Base-by-base conservation (phyloP, 176 grass and related monocot species). In the Zizania latifolia region DNA sequence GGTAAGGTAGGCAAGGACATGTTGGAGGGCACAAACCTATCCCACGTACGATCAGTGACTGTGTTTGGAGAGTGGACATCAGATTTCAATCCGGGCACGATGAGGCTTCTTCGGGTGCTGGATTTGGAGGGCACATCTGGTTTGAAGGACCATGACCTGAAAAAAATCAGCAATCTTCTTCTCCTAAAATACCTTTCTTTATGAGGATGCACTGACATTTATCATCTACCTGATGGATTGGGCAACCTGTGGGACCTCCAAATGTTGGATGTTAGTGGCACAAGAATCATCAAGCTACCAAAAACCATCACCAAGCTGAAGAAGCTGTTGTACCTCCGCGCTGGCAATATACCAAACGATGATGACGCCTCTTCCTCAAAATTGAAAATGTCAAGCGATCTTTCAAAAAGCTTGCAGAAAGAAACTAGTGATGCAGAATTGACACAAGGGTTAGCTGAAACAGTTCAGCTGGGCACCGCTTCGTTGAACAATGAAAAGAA, bases 61-160 rank as follows among this genome's bases (percentile, higher is more conserved):
- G 4, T 43, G 5, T 78, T 77, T 28, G 48, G 71, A 9, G 16
- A 70, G 28, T 10, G 27, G 10, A 6, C 10, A 7, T 1, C 24
- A 35, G 45, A 14, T 26, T 7, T 67, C 4, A 16, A 10, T 33
- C 71, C 13, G 8, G 3, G 24, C 5, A 71, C 13, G 14, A 69
- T 78, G 71, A 70, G 23, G 19, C 2, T 78, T 27, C n/a, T 84
- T 10, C 44, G 72, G 32, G 53, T 84, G 8, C 13, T 84, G 10
- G 72, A 84, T 62, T 16, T 84, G 58, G 62, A 84, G 58, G 51
- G 21, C 6, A 68, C 23, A 34, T 0, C 11, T 0, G 14, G 30
- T 34, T 26, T 77, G 13, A 27, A 32, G 19, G 44, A 46, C 19
- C 16, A 46, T 19, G 44, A 46, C 44, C 44, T 46, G 4, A 19